These are phyloP conservation scores for Paracoccidioides brasiliensis DNA, from an alignment of 2,329 filamentous ascomycete species.

Conservation along the genomic window DNA sequence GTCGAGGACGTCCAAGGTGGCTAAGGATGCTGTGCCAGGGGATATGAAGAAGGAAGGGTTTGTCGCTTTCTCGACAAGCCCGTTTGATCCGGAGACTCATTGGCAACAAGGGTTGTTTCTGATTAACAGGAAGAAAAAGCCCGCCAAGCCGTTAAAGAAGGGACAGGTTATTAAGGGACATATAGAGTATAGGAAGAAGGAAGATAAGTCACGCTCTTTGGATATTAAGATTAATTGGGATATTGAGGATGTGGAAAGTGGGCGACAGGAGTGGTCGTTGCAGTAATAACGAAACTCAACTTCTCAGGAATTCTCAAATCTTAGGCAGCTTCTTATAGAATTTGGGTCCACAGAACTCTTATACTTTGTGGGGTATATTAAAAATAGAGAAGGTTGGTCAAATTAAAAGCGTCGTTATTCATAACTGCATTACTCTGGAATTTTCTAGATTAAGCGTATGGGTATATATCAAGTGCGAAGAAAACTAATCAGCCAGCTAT, in stretches of 20 bases:
- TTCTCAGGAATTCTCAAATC: background rate
- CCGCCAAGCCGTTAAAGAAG: conserved; percentile 36
- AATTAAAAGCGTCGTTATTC: background rate
- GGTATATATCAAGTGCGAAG: background rate
- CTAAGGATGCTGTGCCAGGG: conserved; percentile 42
- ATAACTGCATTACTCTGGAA: background rate
- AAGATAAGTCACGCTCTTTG: conserved; percentile 56
- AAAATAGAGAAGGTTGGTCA: background rate
- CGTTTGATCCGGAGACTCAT: conserved; percentile 63
- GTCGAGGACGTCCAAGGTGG: conserved; percentile 36
- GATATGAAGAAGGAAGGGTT: conserved; percentile 51
- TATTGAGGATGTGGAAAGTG: conserved; percentile 29
- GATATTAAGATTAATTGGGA: conserved; percentile 54
- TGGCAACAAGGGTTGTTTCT: conserved; percentile 78
- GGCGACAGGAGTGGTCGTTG: conserved; percentile 29
- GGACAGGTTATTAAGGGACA: conserved; percentile 51
- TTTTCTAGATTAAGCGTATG: background rate
- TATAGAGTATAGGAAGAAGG: conserved; percentile 56
- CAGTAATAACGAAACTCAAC: conserved; percentile 17
- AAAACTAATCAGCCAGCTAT: background rate
- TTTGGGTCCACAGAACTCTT: background rate
- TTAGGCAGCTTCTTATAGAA: background rate
- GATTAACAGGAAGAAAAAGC: conserved; percentile 44
- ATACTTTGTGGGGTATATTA: background rate
- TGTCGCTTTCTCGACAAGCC: conserved; percentile 81